Evolutionary conservation across 108 stramenopile genomes (phyloP).

Genomic region (Nitzschia inconspicua): DNA sequence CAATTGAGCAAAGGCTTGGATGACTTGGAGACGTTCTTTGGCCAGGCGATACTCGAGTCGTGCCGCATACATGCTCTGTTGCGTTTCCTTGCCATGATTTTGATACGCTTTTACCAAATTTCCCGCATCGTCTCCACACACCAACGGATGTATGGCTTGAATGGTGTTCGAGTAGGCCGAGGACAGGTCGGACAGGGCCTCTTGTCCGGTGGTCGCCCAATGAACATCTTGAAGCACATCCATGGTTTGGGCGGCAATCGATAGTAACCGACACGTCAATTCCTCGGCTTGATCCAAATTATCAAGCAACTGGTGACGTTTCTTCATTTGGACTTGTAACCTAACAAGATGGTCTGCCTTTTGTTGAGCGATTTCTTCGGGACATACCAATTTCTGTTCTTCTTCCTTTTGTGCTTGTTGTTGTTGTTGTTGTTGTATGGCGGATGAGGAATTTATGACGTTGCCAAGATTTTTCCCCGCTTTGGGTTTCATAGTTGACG

Average conservation of each 20-base stretch:
- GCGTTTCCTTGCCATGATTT: conserved; percentile 35
- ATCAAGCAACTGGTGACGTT: conserved; percentile 18
- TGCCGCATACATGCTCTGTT: conserved; percentile 54
- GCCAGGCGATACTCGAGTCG: conserved; percentile 47
- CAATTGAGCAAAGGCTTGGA: conserved; percentile 20
- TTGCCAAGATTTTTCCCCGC: no score
- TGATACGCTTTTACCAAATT: conserved; percentile 37
- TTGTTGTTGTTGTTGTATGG: background rate
- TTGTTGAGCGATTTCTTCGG: conserved; percentile 2
- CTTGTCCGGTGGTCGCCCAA: background rate
- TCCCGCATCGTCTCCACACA: conserved; percentile 19
- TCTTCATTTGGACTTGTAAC: conserved; percentile 14
- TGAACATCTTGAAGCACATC: conserved; percentile 22
- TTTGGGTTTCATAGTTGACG: no score
- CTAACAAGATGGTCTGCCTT: background rate
- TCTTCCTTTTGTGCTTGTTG: background rate
- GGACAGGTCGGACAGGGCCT: conserved; percentile 5
- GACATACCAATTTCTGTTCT: background rate
- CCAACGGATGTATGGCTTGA: conserved; percentile 34
- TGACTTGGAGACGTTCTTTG: conserved; percentile 35
- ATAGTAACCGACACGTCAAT: conserved; percentile 24
- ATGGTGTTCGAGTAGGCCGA: conserved; percentile 29
- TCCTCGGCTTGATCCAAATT: conserved; percentile 32
- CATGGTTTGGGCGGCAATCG: conserved; percentile 26
- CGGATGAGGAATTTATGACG: no score